Base-by-base conservation (phyloP, 2,329 filamentous ascomycete genomes). In the Penicillium sp. region DNA sequence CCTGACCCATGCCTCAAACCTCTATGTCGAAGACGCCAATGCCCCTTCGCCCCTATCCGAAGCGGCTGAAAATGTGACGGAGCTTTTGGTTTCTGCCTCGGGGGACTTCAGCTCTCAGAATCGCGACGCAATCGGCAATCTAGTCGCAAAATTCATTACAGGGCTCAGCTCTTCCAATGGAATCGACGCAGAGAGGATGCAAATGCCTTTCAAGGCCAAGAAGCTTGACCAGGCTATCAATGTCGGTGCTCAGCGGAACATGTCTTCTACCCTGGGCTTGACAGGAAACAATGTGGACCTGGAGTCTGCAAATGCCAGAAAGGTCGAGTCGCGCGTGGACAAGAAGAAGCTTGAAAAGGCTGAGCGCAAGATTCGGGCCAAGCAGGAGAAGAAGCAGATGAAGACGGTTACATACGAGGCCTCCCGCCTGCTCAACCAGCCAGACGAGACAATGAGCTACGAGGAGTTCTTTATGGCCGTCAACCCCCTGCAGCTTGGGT, bases 391-490 rank as follows among this genome's bases (percentile, higher is more conserved):
- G 79, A 98, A 98, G 78, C 83, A 85, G 31, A 96, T 93, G 85
- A 97, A 97, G 80, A 95, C 87, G 48, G 93, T 98, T 61, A 89
- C 96, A 73, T 98, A 98, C 70, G 93, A 98, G 75, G 88, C 93
- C 0, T 97, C 93, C 10, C 85, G 84, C 59, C 78, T 98, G 59
- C 83, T 98, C 58, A 86, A 95, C 66, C 82, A 89, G 71, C 80
- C 89, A 3, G 87, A 92, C 63, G 82, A 86, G 63, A 78, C 91
- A 10, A 86, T 95, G 78, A 95, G 89, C 35, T 98, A 98, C 69
- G 93, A 98, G 73, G 93, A 98, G 70, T 97, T 98, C 75, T 98
- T 95, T 81, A 97, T 98, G 93, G 87, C 89, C 46, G 93, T 98
- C 77, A 98, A 98, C 72, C 93, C 93, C 53, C 81, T 98, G 55